A percentile compares a stretch with the other conserved stretches of the same genome.
phyloP scores from a whole-genome alignment of 129 eudicot genomes.

The Tagetes erecta region DNA sequence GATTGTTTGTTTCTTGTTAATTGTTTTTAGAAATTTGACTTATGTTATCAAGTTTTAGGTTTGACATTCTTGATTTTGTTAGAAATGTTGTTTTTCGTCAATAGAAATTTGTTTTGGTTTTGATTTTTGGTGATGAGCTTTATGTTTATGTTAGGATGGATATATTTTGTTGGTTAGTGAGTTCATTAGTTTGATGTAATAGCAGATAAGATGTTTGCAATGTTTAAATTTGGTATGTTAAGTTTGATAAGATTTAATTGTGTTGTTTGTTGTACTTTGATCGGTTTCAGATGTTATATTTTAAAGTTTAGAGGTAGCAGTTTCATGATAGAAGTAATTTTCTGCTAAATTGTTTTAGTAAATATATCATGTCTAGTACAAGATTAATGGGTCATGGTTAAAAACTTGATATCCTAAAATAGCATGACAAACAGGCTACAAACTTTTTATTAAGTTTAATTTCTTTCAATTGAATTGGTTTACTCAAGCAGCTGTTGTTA shows the following conservation, averaged over 20 bases:
- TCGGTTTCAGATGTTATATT: background rate
- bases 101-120: background rate
- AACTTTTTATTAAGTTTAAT: background rate
- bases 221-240: slow-evolving; percentile 5
- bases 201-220: background rate
- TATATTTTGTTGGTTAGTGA: slow-evolving; percentile 11
- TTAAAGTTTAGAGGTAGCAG: slow-evolving; percentile 4
- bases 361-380: background rate
- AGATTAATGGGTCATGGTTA: background rate
- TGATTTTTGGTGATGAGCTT: background rate
- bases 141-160: background rate
- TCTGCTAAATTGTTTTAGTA: background rate
- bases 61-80: slow-evolving; percentile 7
- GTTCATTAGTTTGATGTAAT: slow-evolving; percentile 14
- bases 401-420: background rate
- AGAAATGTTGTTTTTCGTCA: background rate
- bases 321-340: slow-evolving; percentile 8
- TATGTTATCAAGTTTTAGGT: slow-evolving; percentile 10
- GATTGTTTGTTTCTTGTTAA: background rate
- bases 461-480: background rate
- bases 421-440: background rate
- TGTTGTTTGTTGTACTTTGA: background rate
- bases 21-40: background rate
- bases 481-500: background rate
- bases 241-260: slow-evolving; percentile 1